phyloP scores from a whole-genome alignment of 2,329 filamentous ascomycete genomes.

The Alternaria conjuncta region DNA sequence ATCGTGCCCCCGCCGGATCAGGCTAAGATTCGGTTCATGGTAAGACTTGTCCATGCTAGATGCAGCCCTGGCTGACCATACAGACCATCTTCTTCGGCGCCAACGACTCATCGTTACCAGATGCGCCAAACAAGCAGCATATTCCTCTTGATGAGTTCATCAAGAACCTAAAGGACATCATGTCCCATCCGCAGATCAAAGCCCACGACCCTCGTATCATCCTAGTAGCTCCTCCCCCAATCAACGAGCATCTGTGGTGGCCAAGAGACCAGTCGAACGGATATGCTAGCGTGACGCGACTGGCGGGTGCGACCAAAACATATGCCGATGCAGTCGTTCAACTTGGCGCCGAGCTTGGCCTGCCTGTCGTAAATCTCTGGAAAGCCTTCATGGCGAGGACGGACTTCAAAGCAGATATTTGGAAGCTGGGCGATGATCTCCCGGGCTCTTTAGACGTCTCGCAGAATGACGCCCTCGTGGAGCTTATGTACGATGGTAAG shows the following conservation, averaged over 20 bases:
- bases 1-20: slow-evolving; percentile 72
- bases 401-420: slow-evolving; percentile 55
- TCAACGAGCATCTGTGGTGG: slow-evolving; percentile 76
- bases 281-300: slow-evolving; percentile 54
- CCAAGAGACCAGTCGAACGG: slow-evolving; percentile 51
- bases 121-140: slow-evolving; percentile 71
- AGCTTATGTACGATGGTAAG: slow-evolving; percentile 64
- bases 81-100: slow-evolving; percentile 84
- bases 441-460: slow-evolving; percentile 65
- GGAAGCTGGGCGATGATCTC: slow-evolving; percentile 54
- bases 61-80: slow-evolving; percentile 11
- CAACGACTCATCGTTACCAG: slow-evolving; percentile 80
- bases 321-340: slow-evolving; percentile 72
- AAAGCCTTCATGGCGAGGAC: slow-evolving; percentile 73
- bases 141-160: slow-evolving; percentile 78
- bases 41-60: slow-evolving; percentile 40
- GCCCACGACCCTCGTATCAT: slow-evolving; percentile 77
- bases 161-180: slow-evolving; percentile 72
- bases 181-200: slow-evolving; percentile 72
- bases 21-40: slow-evolving; percentile 70
- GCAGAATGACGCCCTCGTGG: slow-evolving; percentile 61
- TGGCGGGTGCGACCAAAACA: slow-evolving; percentile 65
- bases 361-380: slow-evolving; percentile 81
- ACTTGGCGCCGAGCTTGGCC: slow-evolving; percentile 60
- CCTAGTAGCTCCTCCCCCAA: slow-evolving; percentile 80